Evolutionary conservation across 306 rosid species (phyloP), one percentile per base, ranked within the genome.

Genomic region (Glycine latifolia): DNA sequence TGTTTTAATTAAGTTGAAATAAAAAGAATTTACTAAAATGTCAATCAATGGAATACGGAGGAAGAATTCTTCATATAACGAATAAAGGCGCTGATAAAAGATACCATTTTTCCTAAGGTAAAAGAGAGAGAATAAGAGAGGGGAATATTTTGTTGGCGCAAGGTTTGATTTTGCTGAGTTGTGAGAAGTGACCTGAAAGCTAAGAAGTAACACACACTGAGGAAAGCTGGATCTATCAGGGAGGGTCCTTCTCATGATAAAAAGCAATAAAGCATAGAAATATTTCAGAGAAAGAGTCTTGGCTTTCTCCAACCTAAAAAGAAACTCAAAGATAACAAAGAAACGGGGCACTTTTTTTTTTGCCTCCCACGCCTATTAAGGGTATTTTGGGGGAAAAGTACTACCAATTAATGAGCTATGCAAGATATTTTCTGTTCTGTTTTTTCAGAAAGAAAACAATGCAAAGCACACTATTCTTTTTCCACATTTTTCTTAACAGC

Each of bases 351-450:
- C 84, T 26, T 79, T 85, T 54, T 88, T 35, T 60, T 63, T 63
- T 86, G 85, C 87, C 75, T 80, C 87, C 92, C 97, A 89, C 96
- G 92, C 94, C 90, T 80, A 63, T 2, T 80, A 74, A 62, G 73
- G 84, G 77, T 59, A 67, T 79, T 84, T 43, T 73, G 3, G 66
- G 68, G 26, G 2, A 31, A 50, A 41, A 47, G 20, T 26, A 16
- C 56, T 56, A 3, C 47, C 31, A 1, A n/a, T n/a, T n/a, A n/a
- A 12, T 50, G n/a, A n/a, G 35, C 46, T 10, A 52, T 10, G 8
- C 3, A 17, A 5, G 2, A 41, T 43, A 54, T 53, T 58, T 33
- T 70, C 31, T 10, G 0, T 46, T 43, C 17, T 52, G 17, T 41
- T 10, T 15, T 67, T 8, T 26, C 2, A 1, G 2, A 31, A 62